phyloP scores from a whole-genome alignment of 805 yeast genomes.

The Cyberlindnera misumaiensis region DNA sequence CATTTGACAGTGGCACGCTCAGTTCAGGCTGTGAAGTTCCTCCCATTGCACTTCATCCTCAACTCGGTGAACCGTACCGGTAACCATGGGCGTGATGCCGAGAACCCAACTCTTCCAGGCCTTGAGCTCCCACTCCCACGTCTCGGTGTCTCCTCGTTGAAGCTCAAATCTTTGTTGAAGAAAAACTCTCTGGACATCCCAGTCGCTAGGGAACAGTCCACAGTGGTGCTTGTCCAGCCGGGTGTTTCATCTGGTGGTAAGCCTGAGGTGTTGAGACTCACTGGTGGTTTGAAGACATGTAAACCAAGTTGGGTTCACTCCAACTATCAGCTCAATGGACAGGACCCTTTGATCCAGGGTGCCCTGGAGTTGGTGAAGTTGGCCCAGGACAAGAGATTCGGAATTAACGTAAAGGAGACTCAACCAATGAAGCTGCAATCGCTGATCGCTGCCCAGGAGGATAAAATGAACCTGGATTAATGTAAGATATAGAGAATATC shows the following conservation, averaged over 20 bases:
- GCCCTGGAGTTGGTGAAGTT: slow-evolving; percentile 51
- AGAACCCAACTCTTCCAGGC: slow-evolving; percentile 62
- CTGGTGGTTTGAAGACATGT: slow-evolving; percentile 68
- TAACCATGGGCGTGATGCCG: slow-evolving; percentile 57
- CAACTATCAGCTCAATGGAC: slow-evolving; percentile 51
- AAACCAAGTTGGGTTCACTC: slow-evolving; percentile 89
- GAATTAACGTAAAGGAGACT: slow-evolving; percentile 57
- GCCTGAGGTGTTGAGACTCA: slow-evolving; percentile 63
- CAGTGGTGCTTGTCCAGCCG: slow-evolving; percentile 54
- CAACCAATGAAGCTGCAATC: slow-evolving; percentile 40
- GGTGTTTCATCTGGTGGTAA: slow-evolving; percentile 32
- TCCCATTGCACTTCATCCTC: slow-evolving; percentile 62
- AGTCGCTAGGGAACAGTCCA: slow-evolving; percentile 73
- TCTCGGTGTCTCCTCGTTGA: slow-evolving; percentile 63
- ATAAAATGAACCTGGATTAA: slow-evolving; percentile 15
- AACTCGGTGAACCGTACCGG: slow-evolving; percentile 64
- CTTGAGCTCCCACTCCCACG: slow-evolving; percentile 71
- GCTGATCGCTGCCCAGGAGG: slow-evolving; percentile 5
- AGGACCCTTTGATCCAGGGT: slow-evolving; percentile 33
- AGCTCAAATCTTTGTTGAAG: slow-evolving; percentile 56
- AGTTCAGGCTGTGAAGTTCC: slow-evolving; percentile 61
- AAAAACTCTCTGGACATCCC: slow-evolving; percentile 42
- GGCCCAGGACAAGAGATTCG: slow-evolving; percentile 62
- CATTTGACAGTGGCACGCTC: slow-evolving; percentile 72
- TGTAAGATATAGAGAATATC: neutral